Evolutionary conservation across 1,139 yeast genomes (phyloP), one percentile per base, ranked within the genome.

Genomic region (Nakaseomyces sp.): DNA sequence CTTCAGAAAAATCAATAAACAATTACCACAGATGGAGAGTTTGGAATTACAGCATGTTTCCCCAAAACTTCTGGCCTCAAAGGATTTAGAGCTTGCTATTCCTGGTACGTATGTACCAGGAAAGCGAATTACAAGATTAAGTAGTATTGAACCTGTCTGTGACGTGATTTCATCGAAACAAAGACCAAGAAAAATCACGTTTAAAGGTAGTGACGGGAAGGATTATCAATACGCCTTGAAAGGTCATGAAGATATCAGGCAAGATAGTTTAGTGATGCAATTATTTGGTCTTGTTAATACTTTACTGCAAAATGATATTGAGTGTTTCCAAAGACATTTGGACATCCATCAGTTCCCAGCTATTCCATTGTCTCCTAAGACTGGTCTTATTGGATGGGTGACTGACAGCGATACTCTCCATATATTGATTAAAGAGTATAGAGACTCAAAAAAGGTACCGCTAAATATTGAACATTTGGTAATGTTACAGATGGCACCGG

Each of bases 401-500:
- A 91, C 95, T 7, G 89, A 91, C 58, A 83, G 95, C 59, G 98
- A 93, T 58, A 93, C 99, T 0, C 83, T 93, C 77, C 98, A 93
- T 65, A 89, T 83, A 3, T 71, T 93, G 49, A 91, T 93, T 45
- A 76, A 89, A 49, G 97, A 91, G 55, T 88, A 89, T 60, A 77
- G 99, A 56, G 97, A 91, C 53, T 81, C 89, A 9, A 77, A 96
- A 48, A 89, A 88, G 69, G 85, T 89, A 41, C 73, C 89, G 52
- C 70, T 91, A 52, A 89, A 89, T 63, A 87, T 91, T 56, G 98
- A 91, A 63, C 96, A 89, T 61, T 74, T 97, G 51, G 86, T 91
- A 46, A 89, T 91, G 95, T 67, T 88, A 32, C 97, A 91, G 62
- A 89, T 91, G 97, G 96, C 97, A 0, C 97, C 97, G 1, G 96